Percentiles rank a stretch among this genome's conserved stretches.
Evolutionary conservation across 164 flowering plant genomes (phyloP).

Genomic region (Malania oleifera): DNA sequence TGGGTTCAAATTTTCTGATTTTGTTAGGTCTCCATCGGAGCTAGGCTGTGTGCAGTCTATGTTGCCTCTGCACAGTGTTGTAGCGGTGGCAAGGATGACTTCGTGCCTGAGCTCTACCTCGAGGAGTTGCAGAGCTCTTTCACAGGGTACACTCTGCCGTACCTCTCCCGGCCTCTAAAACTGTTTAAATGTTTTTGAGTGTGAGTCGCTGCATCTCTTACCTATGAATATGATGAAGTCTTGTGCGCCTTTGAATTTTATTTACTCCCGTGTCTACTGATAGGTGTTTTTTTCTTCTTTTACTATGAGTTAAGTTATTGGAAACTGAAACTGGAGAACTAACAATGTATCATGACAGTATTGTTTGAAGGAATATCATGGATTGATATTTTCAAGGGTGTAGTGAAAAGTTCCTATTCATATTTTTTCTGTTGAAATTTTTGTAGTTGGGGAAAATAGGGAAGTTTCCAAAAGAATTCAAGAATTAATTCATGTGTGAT

Average conservation of each 20-base stretch:
- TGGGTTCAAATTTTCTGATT: too few species aligned
- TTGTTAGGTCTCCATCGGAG: conserved; percentile 40
- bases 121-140: conserved; percentile 68
- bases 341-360: too few species aligned
- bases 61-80: conserved; percentile 77
- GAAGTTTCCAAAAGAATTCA: too few species aligned
- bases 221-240: neutral
- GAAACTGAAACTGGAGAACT: too few species aligned
- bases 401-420: too few species aligned
- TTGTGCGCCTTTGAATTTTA: neutral
- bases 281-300: neutral
- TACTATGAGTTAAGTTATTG: too few species aligned
- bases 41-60: conserved; percentile 65
- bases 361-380: too few species aligned
- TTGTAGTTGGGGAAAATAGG: too few species aligned
- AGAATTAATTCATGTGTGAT: too few species aligned
- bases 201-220: conserved; percentile 37
- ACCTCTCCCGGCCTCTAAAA: conserved; percentile 79
- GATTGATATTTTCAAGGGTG: too few species aligned
- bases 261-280: neutral
- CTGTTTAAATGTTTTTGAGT: conserved; percentile 20
- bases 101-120: conserved; percentile 69
- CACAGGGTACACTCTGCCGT: conserved; percentile 95
- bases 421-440: too few species aligned
- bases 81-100: conserved; percentile 74